A percentile compares a stretch with the other conserved stretches of the same genome.
Evolutionary conservation across 1,284 basidiomycete species (phyloP).

Genomic region (Neolentinus lepideus): DNA sequence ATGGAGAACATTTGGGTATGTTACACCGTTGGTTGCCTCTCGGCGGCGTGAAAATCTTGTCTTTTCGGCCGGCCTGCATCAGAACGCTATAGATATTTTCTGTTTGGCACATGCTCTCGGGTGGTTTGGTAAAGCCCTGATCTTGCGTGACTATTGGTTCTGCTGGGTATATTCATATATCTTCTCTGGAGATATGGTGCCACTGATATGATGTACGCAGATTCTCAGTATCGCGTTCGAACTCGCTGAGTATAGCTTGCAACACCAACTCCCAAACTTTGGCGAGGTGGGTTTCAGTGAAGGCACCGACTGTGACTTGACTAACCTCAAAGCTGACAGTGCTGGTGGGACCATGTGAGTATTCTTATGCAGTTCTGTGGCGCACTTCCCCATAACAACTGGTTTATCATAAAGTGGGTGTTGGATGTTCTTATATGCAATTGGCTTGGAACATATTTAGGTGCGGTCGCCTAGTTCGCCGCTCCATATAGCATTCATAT

Average conservation of each 20-base stretch:
- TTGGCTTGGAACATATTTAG: constrained; percentile 78
- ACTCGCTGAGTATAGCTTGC: constrained; percentile 77
- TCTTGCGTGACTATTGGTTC: constrained; percentile 84
- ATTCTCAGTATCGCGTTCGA: constrained; percentile 82
- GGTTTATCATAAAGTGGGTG: constrained; percentile 52
- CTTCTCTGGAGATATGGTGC: constrained; percentile 3
- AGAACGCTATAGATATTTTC: constrained; percentile 79
- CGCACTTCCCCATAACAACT: constrained; percentile 2
- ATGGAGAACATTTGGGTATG: constrained; percentile 58
- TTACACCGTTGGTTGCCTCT: constrained; percentile 3
- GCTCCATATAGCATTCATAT: constrained; percentile 16
- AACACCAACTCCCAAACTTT: constrained; percentile 80
- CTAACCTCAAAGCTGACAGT: constrained; percentile 31
- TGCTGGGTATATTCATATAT: constrained; percentile 56
- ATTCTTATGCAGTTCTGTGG: constrained; percentile 8
- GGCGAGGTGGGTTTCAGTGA: constrained; percentile 50
- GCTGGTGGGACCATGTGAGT: constrained; percentile 86
- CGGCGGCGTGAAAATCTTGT: background rate
- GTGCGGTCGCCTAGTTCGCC: constrained; percentile 26
- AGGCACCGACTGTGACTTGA: constrained; percentile 5
- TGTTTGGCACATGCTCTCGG: constrained; percentile 76
- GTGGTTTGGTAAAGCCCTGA: constrained; percentile 85
- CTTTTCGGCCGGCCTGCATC: constrained; percentile 3
- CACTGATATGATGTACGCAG: constrained; percentile 26
- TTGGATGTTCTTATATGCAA: constrained; percentile 81